Base-by-base conservation (phyloP, 2,329 filamentous ascomycete species). In the Aspergillus fumigatiaffinis region DNA sequence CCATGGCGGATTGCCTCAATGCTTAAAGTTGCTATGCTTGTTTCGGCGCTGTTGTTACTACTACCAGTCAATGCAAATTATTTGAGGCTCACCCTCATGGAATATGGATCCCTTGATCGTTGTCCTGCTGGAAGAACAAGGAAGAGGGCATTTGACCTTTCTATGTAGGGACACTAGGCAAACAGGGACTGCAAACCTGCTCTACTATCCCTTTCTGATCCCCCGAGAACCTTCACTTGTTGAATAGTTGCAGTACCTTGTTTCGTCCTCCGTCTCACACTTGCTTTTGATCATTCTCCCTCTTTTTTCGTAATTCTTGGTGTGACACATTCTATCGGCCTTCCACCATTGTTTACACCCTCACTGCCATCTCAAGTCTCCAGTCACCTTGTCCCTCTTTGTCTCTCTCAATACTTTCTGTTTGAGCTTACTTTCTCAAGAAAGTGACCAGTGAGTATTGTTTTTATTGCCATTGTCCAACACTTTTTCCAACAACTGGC, bases 331-430 rank as follows among this genome's bases (percentile, higher is more conserved):
- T 46, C 42, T 46, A 20, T 6, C 12, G 42, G 42, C 20, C n/a
- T 46, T 46, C 20, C 42, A 2, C 42, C 21, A 46, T 46, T 46
- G 42, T 46, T 46, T 46, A 46, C 42, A 21, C n/a, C 21, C n/a
- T 23, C 42, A 17, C 8, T 23, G 10, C 42, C 4, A 21, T 46
- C 42, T 46, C 21, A 23, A 46, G 21, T 23, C 21, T 20, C 8
- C 12, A 14, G 21, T 6, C 41, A 23, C 47, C 51, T 50, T 51
- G 42, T 53, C 46, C 49, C 47, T 57, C 54, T 52, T 46, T 54
- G 44, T 12, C 10, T 51, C 51, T 14, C 23, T 53, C 29, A 42
- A 35, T 46, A 52, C 50, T 50, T 41, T 32, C 32, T 50, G 26
- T 54, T 54, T n/a, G 49, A 32, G 26, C 48, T 46, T 52, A 35